These are phyloP conservation scores for Endothia cerciana DNA, from an alignment of 2,329 filamentous ascomycete genomes.

Conservation along the genomic window DNA sequence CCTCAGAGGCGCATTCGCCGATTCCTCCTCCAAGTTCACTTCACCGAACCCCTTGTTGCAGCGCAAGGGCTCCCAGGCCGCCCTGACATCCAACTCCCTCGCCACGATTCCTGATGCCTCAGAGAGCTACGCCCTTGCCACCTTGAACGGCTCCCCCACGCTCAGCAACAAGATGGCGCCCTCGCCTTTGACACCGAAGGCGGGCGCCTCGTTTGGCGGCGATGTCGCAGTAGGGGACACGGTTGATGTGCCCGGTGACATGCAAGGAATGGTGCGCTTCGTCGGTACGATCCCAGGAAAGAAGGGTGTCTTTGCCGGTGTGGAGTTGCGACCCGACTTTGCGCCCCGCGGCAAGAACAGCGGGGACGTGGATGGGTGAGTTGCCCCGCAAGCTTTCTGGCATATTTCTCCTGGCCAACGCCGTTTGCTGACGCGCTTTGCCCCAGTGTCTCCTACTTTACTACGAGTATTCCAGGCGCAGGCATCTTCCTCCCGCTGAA, in stretches of 20 bases:
- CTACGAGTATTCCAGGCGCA: constrained; percentile 74
- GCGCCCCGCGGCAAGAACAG: constrained; percentile 89
- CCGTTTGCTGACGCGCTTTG: constrained; percentile 33
- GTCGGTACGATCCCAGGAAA: constrained; percentile 86
- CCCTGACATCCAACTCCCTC: constrained; percentile 66
- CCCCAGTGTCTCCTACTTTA: constrained; percentile 74
- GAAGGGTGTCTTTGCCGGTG: constrained; percentile 87
- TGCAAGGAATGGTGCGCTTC: constrained; percentile 89
- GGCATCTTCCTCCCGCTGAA: constrained; percentile 92
- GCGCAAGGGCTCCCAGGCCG: constrained; percentile 73
- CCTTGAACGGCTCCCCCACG: constrained; percentile 48
- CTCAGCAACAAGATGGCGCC: constrained; percentile 51
- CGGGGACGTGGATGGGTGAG: constrained; percentile 92
- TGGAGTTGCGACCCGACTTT: constrained; percentile 83
- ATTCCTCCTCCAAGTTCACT: constrained; percentile 48
- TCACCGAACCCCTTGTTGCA: constrained; percentile 49
- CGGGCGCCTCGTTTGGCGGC: constrained; percentile 42
- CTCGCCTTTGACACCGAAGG: constrained; percentile 57
- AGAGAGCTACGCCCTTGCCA: constrained; percentile 64
- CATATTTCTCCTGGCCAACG: neutral
- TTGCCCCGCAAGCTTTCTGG: constrained; percentile 20
- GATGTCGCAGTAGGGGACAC: constrained; percentile 74
- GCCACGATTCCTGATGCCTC: constrained; percentile 69
- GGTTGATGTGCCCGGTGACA: constrained; percentile 91
- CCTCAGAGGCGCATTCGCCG: constrained; percentile 55